Conservation (phyloP, 306 rosid species). For the Cucumis cinereus region DNA sequence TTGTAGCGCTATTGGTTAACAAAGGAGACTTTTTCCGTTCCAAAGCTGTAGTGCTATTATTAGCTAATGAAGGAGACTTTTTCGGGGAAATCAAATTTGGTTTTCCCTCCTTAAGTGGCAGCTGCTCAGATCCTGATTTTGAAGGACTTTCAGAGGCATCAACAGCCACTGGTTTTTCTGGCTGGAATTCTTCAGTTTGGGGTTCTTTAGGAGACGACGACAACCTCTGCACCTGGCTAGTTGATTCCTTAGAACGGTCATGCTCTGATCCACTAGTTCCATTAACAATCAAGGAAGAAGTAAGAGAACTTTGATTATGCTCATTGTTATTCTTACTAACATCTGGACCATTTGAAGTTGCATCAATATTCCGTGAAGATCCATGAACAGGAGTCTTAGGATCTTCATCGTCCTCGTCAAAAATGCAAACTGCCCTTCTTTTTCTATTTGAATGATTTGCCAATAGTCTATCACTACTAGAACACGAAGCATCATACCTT, state of each 20-base stretch:
- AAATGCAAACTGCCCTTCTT: conserved; percentile 78
- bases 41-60: conserved; percentile 25
- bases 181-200: conserved; percentile 25
- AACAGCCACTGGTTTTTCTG: conserved; percentile 22
- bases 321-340: conserved; percentile 31
- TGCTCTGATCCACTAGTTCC: conserved; percentile 31
- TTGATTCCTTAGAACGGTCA: conserved; percentile 28
- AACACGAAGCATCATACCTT: conserved; percentile 24
- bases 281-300: conserved; percentile 22
- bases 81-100: conserved; percentile 38
- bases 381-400: conserved; percentile 93
- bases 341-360: conserved; percentile 32
- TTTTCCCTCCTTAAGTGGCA: conserved; percentile 37
- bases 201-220: conserved; percentile 25
- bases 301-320: conserved; percentile 22
- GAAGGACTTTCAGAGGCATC: conserved; percentile 29
- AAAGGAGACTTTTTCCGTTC: conserved; percentile 58
- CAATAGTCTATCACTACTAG: conserved; percentile 19
- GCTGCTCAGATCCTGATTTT: conserved; percentile 35
- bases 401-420: conserved; percentile 49
- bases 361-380: conserved; percentile 38
- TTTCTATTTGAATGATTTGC: conserved; percentile 36
- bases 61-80: conserved; percentile 42
- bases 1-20: conserved; percentile 13
- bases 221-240: conserved; percentile 27